Evolutionary conservation across 345 rosid genomes (phyloP).

Genomic region (Pistacia vera): DNA sequence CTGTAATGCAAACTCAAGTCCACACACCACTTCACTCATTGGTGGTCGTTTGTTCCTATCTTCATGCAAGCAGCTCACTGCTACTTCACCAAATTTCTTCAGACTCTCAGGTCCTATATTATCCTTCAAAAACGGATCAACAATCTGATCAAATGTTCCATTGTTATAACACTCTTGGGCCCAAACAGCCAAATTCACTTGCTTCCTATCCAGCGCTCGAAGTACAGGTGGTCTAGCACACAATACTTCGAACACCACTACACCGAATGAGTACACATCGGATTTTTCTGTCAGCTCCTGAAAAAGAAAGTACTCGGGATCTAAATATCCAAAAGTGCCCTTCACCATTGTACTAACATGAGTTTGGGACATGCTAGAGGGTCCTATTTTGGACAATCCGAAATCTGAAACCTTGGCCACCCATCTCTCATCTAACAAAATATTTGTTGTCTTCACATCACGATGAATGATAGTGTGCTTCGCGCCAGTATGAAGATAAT

Average conservation of each 20-base stretch:
- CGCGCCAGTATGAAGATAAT: slow-evolving; percentile 15
- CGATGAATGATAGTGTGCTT: slow-evolving; percentile 47
- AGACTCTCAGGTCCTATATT: slow-evolving; percentile 10
- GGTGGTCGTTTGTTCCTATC: slow-evolving; percentile 25
- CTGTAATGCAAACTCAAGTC: slow-evolving; percentile 24
- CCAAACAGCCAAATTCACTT: slow-evolving; percentile 22
- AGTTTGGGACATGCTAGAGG: slow-evolving; percentile 3
- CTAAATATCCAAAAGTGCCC: slow-evolving; percentile 34
- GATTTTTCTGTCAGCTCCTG: slow-evolving; percentile 38
- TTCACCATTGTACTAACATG: slow-evolving; percentile 35
- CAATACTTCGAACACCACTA: slow-evolving; percentile 28
- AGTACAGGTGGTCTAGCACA: slow-evolving; percentile 23
- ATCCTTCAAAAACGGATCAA: slow-evolving; percentile 20
- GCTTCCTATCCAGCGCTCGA: neutral
- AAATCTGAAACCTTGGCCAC: slow-evolving; percentile 57
- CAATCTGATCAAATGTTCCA: slow-evolving; percentile 22
- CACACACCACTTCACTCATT: slow-evolving; percentile 29
- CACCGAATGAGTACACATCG: slow-evolving; percentile 40
- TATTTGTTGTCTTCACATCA: slow-evolving; percentile 57
- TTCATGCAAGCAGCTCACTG: slow-evolving; percentile 21
- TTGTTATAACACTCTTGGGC: slow-evolving; percentile 8
- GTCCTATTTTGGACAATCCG: slow-evolving; percentile 30
- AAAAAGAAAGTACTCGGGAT: slow-evolving; percentile 30
- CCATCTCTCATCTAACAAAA: slow-evolving; percentile 50
- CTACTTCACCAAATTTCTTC: slow-evolving; percentile 24